A percentile compares a stretch with the other conserved stretches of the same genome.
These are phyloP conservation scores for Xylaria grammica DNA, from an alignment of 495 filamentous ascomycete genomes.

Conservation along the genomic window DNA sequence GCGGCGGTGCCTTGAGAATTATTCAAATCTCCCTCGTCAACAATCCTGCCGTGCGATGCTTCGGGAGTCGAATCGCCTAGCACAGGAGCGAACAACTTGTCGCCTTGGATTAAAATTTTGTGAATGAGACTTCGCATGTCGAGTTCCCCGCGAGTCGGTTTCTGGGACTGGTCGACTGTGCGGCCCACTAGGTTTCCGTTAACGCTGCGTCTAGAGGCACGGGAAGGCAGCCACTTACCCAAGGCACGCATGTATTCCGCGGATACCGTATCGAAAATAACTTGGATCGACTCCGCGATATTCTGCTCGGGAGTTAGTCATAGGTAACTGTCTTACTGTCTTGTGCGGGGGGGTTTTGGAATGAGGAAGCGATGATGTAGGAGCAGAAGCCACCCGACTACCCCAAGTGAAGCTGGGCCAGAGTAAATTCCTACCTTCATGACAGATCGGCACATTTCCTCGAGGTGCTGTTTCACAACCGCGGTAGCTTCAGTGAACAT, in stretches of 20 bases:
- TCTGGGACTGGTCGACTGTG: not conserved
- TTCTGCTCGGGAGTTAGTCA: not conserved
- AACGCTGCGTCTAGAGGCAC: not conserved
- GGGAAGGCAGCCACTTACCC: not conserved
- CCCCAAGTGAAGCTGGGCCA: not conserved
- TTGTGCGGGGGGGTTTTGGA: no score
- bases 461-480: slow-evolving; percentile 47
- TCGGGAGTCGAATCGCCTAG: not conserved
- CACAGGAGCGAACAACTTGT: slow-evolving; percentile 3
- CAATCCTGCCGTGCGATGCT: not conserved
- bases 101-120: not conserved
- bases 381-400: not conserved
- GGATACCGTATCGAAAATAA: not conserved
- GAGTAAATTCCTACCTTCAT: not conserved
- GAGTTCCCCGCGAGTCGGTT: not conserved
- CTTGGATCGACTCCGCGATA: not conserved
- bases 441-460: slow-evolving; percentile 37
- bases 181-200: not conserved
- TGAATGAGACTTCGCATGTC: not conserved
- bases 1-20: no score
- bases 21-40: no score
- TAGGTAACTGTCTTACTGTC: not conserved
- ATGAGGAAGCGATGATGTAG: no score
- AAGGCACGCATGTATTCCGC: slow-evolving; percentile 15
- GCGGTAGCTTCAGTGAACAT: slow-evolving; percentile 60